Evolutionary conservation across 2,329 filamentous ascomycete species (phyloP), one percentile per base, ranked within the genome.

Genomic region (Fusarium sp.): DNA sequence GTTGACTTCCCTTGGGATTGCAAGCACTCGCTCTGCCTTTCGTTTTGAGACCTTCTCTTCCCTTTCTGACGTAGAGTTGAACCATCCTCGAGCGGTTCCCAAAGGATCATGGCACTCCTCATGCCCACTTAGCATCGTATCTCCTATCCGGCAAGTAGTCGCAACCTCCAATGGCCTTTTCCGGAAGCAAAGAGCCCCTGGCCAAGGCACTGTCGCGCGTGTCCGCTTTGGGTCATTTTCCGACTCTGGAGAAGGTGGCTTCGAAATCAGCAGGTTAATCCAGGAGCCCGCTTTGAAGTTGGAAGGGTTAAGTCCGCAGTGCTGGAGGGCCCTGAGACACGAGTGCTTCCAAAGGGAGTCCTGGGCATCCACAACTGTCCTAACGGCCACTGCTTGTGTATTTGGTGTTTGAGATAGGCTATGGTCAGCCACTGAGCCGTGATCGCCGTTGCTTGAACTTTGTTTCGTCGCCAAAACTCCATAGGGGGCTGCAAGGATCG

Each of bases 401-500:
- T 88, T 88, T 14, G 88, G 88, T 1, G 88, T 89, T 64, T 88
- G 87, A 6, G 83, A 86, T 37, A 85, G 77, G 37, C 65, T 69
- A 35, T 70, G 66, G 33, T 79, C 77, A 20, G 82, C 84, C 39
- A 84, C 83, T 7, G 81, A 74, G 3, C 22, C 24, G 41, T 65
- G 64, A 29, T 79, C 77, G 31, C 75, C 70, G 22, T 72, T 74
- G 9, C 50, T 9, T 48, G 68, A 50, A 14, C 61, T 58, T 50
- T 81, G 79, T 29, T 80, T 79, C 11, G 77, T 79, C 31, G 81
- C 78, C 62, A 83, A 71, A 56, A 84, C 77, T 27, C 89, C 89
- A 60, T 90, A 85, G 0, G 89, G 89, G 2, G 89, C 89, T 8
- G 88, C 86, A 22, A 91, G 79, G 22, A 91, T 84, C 3, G 85